phyloP scores from a whole-genome alignment of 768 basidiomycete species.

The Phaffia tasmanica region DNA sequence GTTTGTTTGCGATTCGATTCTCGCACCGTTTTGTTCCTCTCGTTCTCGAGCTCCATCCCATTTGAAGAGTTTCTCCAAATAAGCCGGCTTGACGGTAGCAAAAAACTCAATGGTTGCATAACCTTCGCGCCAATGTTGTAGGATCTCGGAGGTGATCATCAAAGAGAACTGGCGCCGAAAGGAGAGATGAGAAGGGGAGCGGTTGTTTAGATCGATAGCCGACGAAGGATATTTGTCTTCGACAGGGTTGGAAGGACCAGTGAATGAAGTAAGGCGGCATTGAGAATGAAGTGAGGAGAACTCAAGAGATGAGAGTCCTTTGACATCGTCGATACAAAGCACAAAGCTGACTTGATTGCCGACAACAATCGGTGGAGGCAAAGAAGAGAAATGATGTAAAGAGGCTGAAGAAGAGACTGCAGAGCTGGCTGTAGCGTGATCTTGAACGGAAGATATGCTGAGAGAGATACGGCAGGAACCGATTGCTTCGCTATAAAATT shows the following conservation, averaged over 20 bases:
- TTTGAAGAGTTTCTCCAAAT: slow-evolving; percentile 74
- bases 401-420: slow-evolving; percentile 34
- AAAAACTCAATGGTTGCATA: slow-evolving; percentile 87
- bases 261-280: slow-evolving; percentile 73
- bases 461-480: slow-evolving; percentile 83
- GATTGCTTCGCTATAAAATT: slow-evolving; percentile 65
- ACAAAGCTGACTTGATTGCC: slow-evolving; percentile 78
- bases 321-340: slow-evolving; percentile 72
- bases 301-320: slow-evolving; percentile 79
- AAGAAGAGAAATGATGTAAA: slow-evolving; percentile 65
- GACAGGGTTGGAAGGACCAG: slow-evolving; percentile 54
- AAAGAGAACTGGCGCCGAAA: slow-evolving; percentile 75
- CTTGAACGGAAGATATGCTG: slow-evolving; percentile 43
- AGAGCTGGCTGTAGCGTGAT: not conserved
- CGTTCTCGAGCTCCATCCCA: slow-evolving; percentile 85
- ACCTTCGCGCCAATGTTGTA: slow-evolving; percentile 58
- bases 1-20: not conserved
- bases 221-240: slow-evolving; percentile 76
- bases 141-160: slow-evolving; percentile 59
- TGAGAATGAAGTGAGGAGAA: slow-evolving; percentile 78
- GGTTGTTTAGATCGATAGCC: slow-evolving; percentile 58
- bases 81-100: slow-evolving; percentile 65
- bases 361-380: slow-evolving; percentile 53
- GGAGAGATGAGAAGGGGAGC: slow-evolving; percentile 64
- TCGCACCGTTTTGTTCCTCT: slow-evolving; percentile 15